Evolutionary conservation across 2,329 filamentous ascomycete species (phyloP).

Genomic region (Trichoderma asperellum): DNA sequence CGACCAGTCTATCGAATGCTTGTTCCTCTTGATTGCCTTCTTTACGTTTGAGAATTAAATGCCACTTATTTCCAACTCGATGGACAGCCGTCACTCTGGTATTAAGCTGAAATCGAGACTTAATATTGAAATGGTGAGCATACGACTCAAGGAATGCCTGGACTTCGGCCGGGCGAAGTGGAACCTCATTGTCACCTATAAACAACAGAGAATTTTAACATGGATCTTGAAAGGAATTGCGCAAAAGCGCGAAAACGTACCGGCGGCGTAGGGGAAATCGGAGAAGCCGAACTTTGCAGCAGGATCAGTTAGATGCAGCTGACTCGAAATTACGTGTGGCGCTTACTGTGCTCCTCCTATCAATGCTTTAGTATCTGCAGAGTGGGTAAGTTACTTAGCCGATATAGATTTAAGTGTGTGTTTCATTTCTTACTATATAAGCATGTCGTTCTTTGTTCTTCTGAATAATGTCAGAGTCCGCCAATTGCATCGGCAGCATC

Average conservation of each 20-base stretch:
- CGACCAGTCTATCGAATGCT: not conserved
- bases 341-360: not conserved
- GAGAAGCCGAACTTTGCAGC: not conserved
- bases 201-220: not conserved
- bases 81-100: not conserved
- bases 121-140: not conserved
- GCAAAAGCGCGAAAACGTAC: not conserved
- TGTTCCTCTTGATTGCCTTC: not conserved
- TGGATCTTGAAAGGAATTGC: not conserved
- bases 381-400: not conserved
- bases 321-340: not conserved
- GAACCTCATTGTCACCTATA: not conserved
- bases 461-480: constrained; percentile 49
- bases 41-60: not conserved
- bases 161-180: not conserved
- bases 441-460: constrained; percentile 41
- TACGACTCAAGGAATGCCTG: constrained; percentile 9
- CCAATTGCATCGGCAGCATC: constrained; percentile 48
- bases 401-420: not conserved
- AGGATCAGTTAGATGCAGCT: not conserved
- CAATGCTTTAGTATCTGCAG: not conserved
- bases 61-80: not conserved
- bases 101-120: not conserved
- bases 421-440: constrained; percentile 38
- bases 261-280: not conserved